Conservation (phyloP, 2,329 filamentous ascomycete genomes). For the Cladosporium austrohemisphaericum region DNA sequence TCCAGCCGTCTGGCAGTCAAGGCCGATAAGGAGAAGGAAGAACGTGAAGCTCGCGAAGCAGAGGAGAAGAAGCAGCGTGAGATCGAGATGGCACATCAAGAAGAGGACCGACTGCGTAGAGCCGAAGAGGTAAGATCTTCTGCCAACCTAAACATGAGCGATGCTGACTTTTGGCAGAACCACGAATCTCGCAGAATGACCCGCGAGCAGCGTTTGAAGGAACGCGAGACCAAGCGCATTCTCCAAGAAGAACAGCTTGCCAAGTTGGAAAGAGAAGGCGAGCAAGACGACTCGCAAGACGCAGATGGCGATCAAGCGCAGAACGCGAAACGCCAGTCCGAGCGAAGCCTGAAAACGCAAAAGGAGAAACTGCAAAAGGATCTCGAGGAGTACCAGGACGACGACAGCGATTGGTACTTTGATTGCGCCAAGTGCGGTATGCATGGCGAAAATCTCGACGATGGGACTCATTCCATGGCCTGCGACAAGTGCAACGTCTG, state of each 20-base stretch:
- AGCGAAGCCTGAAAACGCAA: constrained; percentile 75
- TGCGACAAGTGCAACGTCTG: constrained; percentile 93
- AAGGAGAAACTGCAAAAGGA: constrained; percentile 77
- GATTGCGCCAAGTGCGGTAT: constrained; percentile 86
- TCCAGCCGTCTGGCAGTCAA: constrained; percentile 85
- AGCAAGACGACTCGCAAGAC: constrained; percentile 27
- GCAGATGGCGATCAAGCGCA: constrained; percentile 40
- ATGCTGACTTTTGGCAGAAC: constrained; percentile 48
- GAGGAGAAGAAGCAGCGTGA: constrained; percentile 64
- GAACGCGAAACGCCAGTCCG: constrained; percentile 59
- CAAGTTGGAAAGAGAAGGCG: constrained; percentile 61
- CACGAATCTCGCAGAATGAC: constrained; percentile 77
- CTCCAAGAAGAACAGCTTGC: constrained; percentile 79
- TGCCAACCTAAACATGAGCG: not conserved
- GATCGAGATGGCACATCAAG: constrained; percentile 57
- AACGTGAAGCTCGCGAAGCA: constrained; percentile 68
- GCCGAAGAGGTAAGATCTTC: constrained; percentile 19
- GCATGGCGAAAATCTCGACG: constrained; percentile 82
- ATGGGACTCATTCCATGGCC: constrained; percentile 87
- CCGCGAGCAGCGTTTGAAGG: constrained; percentile 77
- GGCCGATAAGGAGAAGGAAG: constrained; percentile 70
- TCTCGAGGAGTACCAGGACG: constrained; percentile 63
- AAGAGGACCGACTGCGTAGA: constrained; percentile 49
- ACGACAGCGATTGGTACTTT: constrained; percentile 87
- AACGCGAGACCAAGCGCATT: constrained; percentile 79